Base-by-base conservation (phyloP, 495 filamentous ascomycete species). In the Annulohypoxylon nitens region DNA sequence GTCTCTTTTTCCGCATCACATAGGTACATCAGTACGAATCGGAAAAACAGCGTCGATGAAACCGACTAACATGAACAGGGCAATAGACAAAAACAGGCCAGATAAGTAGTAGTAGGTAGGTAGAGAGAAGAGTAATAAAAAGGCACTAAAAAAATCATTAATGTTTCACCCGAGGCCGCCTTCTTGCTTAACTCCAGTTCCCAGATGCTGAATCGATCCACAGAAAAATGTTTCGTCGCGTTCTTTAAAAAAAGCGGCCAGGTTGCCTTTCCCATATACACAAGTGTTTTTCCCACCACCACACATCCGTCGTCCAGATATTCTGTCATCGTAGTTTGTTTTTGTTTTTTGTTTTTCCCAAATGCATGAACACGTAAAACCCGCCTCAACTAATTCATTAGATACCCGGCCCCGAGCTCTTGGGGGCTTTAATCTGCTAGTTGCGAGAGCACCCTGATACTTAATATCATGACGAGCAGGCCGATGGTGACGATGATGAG, bases 401-500 rank as follows among this genome's bases (percentile, higher is more conserved):
- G 30, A 16, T 48, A 36, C 10, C 2, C 18, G 12, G 41, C 36
- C 3, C 80, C 69, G 36, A 12, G 36, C 36, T 39, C 39, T n/a
- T n/a, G n/a, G n/a, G n/a, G n/a, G n/a, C n/a, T 7, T 58, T 45
- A 84, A 25, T 81, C 80, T 71, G 83, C 82, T 67, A 86, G 87
- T 80, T 76, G 75, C 26, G 79, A 72, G 39, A 96, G 81, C 33
- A 97, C 83, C 36, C 88, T 86, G 73, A 97, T 93, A 82, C 93
- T 97, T 78, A 97, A 82, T 69, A 97, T 97, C 95, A 98, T 98
- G 71, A 98, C 91, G 41, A 98, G 84, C 79, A 98, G 80, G 25
- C 95, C 95, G 77, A 98, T 97, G 16, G 95, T 97, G 33, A 97
- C 94, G 37, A 98, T 90, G 62, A 98, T 95, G 70, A 98, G 85